Conservation (phyloP, 2,329 filamentous ascomycete genomes). For the Aaosphaeria pasadenensis region DNA sequence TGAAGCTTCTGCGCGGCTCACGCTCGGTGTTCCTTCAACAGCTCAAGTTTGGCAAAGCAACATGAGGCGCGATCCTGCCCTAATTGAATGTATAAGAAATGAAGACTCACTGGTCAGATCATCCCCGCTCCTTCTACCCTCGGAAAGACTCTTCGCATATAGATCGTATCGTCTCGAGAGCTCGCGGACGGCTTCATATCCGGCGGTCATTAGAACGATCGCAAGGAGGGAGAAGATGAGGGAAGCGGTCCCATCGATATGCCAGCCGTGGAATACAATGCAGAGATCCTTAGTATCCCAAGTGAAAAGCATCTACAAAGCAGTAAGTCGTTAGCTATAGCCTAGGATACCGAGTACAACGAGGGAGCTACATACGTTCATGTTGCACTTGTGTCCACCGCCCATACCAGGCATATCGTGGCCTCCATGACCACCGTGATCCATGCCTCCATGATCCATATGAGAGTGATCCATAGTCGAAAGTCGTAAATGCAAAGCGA, state of each 20-base stretch:
- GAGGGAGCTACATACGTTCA: conserved; percentile 66
- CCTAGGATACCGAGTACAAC: not conserved
- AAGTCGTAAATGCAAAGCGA: too few relatives aligned
- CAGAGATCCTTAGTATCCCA: conserved; percentile 93
- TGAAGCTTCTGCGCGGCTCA: too few relatives aligned
- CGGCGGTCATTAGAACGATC: conserved; percentile 80
- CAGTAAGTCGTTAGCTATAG: not conserved
- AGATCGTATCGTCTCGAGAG: conserved; percentile 73
- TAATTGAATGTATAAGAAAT: not conserved
- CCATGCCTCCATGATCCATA: conserved; percentile 32
- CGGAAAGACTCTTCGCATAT: conserved; percentile 19
- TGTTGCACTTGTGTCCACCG: conserved; percentile 67
- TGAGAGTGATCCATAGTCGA: conserved; percentile 3
- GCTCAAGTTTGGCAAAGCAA: not conserved
- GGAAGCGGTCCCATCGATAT: conserved; percentile 68
- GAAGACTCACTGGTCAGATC: conserved; percentile 32
- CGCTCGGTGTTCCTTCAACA: too few relatives aligned
- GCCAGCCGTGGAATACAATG: conserved; percentile 93
- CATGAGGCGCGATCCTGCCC: not conserved
- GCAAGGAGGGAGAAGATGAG: conserved; percentile 80
- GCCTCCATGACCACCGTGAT: conserved; percentile 51
- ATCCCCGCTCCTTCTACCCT: conserved; percentile 24
- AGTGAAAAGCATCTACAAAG: conserved; percentile 86
- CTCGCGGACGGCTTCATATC: conserved; percentile 86
- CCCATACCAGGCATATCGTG: conserved; percentile 52